Base-by-base conservation (phyloP, 2,329 filamentous ascomycete species). In the Fusarium poae region DNA sequence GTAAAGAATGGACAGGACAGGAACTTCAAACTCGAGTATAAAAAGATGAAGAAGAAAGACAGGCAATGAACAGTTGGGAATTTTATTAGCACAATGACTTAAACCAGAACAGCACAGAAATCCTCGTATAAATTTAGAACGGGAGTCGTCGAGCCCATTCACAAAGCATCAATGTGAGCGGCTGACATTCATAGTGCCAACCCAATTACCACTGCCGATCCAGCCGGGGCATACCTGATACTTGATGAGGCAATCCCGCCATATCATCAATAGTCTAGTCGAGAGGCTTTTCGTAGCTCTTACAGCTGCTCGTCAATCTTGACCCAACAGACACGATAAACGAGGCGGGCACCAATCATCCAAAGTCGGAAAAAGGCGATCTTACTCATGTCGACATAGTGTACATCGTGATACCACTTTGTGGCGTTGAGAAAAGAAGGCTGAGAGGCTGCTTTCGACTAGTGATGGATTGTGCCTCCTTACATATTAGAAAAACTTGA, bases 291-390 rank as follows among this genome's bases (percentile, higher is more conserved):
- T 50, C 34, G 59, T 70, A 64, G 68, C 53, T 44, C 32, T 51
- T 37, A 52, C 37, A 15, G 42, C 29, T 20, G 12, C 27, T 45
- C 27, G 27, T 21, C 27, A 21, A 29, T 20, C 27, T 45, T 11
- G 25, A 46, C n/a, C 49, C 40, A 53, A 50, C 49, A 39, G n/a
- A 39, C 43, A 55, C 44, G 40, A 53, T 30, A 61, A 40, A 30
- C 29, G 40, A 64, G 63, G 71, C 68, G 71, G 71, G 71, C 71
- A 73, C 71, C 71, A 73, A 73, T 73, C 44, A 60, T 21, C 25
- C 37, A 8, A 7, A n/a, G 15, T 16, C 20, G n/a, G 16, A 25
- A 21, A 49, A 20, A 58, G 51, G 43, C 52, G 57, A 64, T 55
- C 46, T 56, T 62, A 45, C 61, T 56, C 34, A 44, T 43, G 46